phyloP scores from a whole-genome alignment of 2,329 filamentous ascomycete genomes.

The Exophiala spinifera region DNA sequence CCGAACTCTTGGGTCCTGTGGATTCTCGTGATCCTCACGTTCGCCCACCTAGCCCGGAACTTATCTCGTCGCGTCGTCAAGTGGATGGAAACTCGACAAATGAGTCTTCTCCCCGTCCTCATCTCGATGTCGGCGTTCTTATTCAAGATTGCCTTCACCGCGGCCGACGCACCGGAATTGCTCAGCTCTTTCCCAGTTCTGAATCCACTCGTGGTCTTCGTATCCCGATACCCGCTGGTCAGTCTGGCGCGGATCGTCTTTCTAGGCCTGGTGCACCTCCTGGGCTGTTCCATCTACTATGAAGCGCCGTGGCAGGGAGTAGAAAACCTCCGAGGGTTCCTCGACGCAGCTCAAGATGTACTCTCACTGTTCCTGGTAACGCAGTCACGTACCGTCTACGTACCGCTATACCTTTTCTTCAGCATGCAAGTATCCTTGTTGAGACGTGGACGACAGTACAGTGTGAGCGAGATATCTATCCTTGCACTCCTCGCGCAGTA shows the following conservation, averaged over 20 bases:
- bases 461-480: conserved; percentile 59
- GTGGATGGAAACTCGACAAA: conserved; percentile 23
- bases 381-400: conserved; percentile 79
- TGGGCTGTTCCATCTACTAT: conserved; percentile 25
- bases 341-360: conserved; percentile 59
- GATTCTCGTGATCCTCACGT: conserved; percentile 67
- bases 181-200: conserved; percentile 44
- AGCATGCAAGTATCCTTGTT: conserved; percentile 56
- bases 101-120: conserved; percentile 28
- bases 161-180: conserved; percentile 82
- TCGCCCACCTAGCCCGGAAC: conserved; percentile 56
- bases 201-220: conserved; percentile 35
- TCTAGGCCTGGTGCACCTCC: conserved; percentile 40
- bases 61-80: conserved; percentile 37
- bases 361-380: conserved; percentile 78
- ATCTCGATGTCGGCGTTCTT: conserved; percentile 60
- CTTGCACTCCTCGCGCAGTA: conserved; percentile 75
- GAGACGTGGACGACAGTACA: conserved; percentile 44
- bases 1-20: conserved; percentile 68
- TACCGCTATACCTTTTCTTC: conserved; percentile 79
- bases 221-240: conserved; percentile 34
- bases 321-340: conserved; percentile 21
- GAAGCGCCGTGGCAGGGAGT: conserved; percentile 25
- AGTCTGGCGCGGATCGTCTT: conserved; percentile 53
- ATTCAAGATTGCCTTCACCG: conserved; percentile 89